Evolutionary conservation across 352 stramenopile species (phyloP), one percentile per base, ranked within the genome.

Genomic region (Elongisporangium prolatum): DNA sequence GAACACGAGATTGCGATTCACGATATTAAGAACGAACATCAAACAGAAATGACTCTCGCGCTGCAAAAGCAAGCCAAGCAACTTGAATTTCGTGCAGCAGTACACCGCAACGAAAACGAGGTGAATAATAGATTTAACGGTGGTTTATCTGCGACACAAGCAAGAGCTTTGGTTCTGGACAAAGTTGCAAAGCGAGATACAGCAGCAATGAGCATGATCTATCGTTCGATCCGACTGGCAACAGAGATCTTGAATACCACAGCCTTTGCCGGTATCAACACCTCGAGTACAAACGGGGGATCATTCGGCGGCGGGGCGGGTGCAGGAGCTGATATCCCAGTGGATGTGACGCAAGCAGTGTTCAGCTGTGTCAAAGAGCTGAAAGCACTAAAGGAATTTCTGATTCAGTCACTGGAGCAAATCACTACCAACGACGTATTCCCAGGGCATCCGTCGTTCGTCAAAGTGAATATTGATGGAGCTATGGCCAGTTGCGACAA

Each of bases 341-440:
- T 80, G 14, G 77, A 86, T 16, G 59, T 86, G 22, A 86, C 74
- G 6, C 78, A 91, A 55, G 67, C 72, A 0, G 81, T 91, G 6
- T 59, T 89, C 18, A 64, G 64, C 40, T 87, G 77, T 37, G 79
- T 89, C 13, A 86, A 88, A 56, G 81, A 91, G 52, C 77, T 91
- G 54, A 89, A 89, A 56, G 64, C 64, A 18, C 63, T 91, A 44
- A 89, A 89, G 57, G 81, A 91, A 37, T 88, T 69, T 56, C 57
- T 91, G 51, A 67, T 84, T 18, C 61, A 80, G 47, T 86, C 80
- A 34, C 66, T 90, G 3, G 76, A 88, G 24, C 62, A 84, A 56
- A 61, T 80, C 40, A 65, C 65, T 13, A 60, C 49, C 21, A 65
- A 72, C 44, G 62, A 74, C 5, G 64, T 52, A 20, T 69, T 72